Percentiles rank a stretch among this genome's conserved stretches.
These are phyloP conservation scores for Hyaloscypha variabilis DNA, from an alignment of 495 filamentous ascomycete species.

Conservation along the genomic window DNA sequence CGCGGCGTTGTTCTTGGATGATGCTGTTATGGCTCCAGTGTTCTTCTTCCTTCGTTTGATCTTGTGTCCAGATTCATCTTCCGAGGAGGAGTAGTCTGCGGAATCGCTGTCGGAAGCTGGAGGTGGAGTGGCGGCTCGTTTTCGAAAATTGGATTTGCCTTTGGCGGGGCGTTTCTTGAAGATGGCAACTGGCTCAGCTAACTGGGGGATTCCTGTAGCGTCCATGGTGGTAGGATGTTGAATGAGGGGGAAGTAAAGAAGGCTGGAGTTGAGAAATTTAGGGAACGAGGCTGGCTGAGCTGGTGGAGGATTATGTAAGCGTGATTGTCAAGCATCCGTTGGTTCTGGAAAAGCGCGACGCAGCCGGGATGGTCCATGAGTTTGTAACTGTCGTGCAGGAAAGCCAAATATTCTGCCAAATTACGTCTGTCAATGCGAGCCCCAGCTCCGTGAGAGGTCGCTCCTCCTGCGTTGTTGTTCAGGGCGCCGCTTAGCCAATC, in stretches of 20 bases:
- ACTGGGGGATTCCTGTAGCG: slow-evolving; percentile 31
- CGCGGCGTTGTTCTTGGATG: slow-evolving; percentile 46
- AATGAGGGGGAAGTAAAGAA: not conserved
- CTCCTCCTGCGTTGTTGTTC: slow-evolving; percentile 3
- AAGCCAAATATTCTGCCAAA: slow-evolving; percentile 3
- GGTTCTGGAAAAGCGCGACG: not conserved
- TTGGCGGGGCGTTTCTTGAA: slow-evolving; percentile 90
- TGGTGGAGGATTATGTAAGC: no score
- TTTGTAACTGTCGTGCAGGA: not conserved
- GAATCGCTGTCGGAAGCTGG: slow-evolving; percentile 57
- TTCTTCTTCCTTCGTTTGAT: slow-evolving; percentile 81
- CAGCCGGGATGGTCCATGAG: not conserved
- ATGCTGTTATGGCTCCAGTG: slow-evolving; percentile 59
- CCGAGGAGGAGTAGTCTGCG: slow-evolving; percentile 71
- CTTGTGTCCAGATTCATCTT: slow-evolving; percentile 70
- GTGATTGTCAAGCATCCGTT: no score
- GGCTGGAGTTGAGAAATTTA: not conserved
- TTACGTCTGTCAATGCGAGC: slow-evolving; percentile 12
- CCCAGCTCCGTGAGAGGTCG: not conserved
- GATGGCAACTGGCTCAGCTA: slow-evolving; percentile 53
- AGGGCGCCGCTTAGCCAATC: not conserved
- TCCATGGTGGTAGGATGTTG: slow-evolving; percentile 22
- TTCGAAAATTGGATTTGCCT: slow-evolving; percentile 76
- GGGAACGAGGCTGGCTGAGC: not conserved
- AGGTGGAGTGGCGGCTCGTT: slow-evolving; percentile 80